These are phyloP conservation scores for Leucocoprinus leucothites DNA, from an alignment of 768 basidiomycete species.

Conservation along the genomic window DNA sequence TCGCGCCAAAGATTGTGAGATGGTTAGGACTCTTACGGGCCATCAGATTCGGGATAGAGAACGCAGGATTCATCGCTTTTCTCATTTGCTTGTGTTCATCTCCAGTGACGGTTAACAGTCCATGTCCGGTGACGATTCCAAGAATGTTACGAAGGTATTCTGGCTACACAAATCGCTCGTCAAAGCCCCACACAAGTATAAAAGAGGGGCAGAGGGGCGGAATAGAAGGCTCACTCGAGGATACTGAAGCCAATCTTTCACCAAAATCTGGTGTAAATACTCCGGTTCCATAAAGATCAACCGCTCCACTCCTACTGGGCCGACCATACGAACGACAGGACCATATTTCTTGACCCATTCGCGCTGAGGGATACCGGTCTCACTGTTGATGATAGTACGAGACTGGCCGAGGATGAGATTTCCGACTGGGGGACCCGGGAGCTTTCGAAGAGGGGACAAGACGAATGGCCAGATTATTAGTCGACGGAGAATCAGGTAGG, in stretches of 20 bases:
- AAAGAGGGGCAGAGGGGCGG: neutral
- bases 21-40: slow-evolving; percentile 25
- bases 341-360: slow-evolving; percentile 46
- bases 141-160: slow-evolving; percentile 38
- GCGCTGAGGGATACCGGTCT: slow-evolving; percentile 41
- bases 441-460: slow-evolving; percentile 25
- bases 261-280: slow-evolving; percentile 41
- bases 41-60: slow-evolving; percentile 42
- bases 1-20: neutral
- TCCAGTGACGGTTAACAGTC: slow-evolving; percentile 46
- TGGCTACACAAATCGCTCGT: slow-evolving; percentile 28
- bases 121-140: slow-evolving; percentile 41
- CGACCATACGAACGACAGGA: slow-evolving; percentile 39
- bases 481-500: slow-evolving; percentile 18
- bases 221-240: slow-evolving; percentile 30
- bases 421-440: slow-evolving; percentile 26
- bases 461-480: slow-evolving; percentile 28
- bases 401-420: slow-evolving; percentile 35
- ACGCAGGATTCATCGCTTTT: slow-evolving; percentile 50
- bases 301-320: slow-evolving; percentile 43
- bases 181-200: too few relatives aligned
- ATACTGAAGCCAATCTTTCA: slow-evolving; percentile 43
- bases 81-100: slow-evolving; percentile 48
- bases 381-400: slow-evolving; percentile 31
- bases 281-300: slow-evolving; percentile 42